These are phyloP conservation scores for Protostelium mycophagum DNA, from an alignment of 78 protist species.

Conservation along the genomic window DNA sequence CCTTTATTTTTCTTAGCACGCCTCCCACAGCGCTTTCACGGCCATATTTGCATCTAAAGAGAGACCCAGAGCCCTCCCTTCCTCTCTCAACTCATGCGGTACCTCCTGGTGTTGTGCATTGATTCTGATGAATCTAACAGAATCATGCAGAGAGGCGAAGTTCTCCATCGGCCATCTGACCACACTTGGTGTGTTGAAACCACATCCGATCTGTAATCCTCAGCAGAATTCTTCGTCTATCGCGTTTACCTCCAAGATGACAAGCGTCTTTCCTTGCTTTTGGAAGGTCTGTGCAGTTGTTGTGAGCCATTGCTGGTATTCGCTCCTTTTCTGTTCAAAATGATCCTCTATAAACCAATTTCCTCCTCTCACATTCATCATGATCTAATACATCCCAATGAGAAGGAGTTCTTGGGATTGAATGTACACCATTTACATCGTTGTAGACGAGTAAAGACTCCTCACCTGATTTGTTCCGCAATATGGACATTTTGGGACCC, in stretches of 20 bases:
- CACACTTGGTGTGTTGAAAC: constrained; percentile 41
- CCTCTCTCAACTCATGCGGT: background rate
- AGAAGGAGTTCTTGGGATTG: no score
- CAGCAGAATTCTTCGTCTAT: background rate
- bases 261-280: background rate
- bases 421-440: no score
- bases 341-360: constrained; percentile 18
- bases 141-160: background rate
- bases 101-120: constrained; percentile 15
- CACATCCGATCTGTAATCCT: constrained; percentile 11
- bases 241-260: constrained; percentile 7
- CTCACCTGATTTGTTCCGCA: constrained; percentile 14
- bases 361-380: constrained; percentile 33
- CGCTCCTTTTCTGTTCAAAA: background rate
- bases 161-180: constrained; percentile 4
- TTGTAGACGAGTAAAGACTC: background rate
- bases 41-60: background rate
- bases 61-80: background rate
- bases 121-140: constrained; percentile 19
- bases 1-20: no score
- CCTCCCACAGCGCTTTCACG: background rate
- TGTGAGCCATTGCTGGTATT: background rate
- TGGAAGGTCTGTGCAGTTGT: background rate
- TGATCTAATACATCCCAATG: background rate
- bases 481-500: constrained; percentile 14